Base-by-base conservation (phyloP, 2,329 filamentous ascomycete species). In the Neophaeococcomyces mojaviensis region DNA sequence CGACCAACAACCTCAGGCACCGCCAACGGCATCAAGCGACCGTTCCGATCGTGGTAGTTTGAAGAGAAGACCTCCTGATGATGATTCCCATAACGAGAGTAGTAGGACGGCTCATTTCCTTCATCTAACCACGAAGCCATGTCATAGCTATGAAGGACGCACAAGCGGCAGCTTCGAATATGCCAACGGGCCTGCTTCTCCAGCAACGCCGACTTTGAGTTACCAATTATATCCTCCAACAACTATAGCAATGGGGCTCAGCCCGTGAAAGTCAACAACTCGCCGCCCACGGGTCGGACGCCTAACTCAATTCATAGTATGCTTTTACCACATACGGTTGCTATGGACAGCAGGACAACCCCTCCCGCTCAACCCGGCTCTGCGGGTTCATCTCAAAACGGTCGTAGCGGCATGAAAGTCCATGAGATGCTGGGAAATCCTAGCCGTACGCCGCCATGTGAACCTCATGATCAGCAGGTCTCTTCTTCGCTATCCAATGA, bases 371-470 rank as follows among this genome's bases (percentile, higher is more conserved):
- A 65, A 22, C 62, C 59, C 53, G 49, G 49, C 13, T 38, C 67
- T 54, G 40, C 59, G 52, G 43, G 58, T 55, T 50, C 62, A 49
- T 44, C 57, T 52, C 44, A 52, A 28, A 57, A 60, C 13, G 61
- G 56, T 20, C 55, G 70, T 39, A 65, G 63, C 43, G 68, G 68
- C 4, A 62, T 73, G 56, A 70, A 68, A 46, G 69, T 73, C 35
- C 66, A 69, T 36, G 70, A 72, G 48, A 70, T 73, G 64, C 57
- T 73, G 26, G 69, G 68, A 39, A 47, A 48, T 41, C 67, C 63
- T 30, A 48, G 39, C 24, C 32, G 40, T 24, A 24, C 12, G 16
- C 33, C 53, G n/a, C 24, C 15, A 20, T 41, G 36, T 28, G 24
- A 28, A 28, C 24, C 24, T 6, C 42, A 35, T 4, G 52, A 54